Evolutionary conservation across 768 basidiomycete species (phyloP).

Genomic region (Collybia nuda): DNA sequence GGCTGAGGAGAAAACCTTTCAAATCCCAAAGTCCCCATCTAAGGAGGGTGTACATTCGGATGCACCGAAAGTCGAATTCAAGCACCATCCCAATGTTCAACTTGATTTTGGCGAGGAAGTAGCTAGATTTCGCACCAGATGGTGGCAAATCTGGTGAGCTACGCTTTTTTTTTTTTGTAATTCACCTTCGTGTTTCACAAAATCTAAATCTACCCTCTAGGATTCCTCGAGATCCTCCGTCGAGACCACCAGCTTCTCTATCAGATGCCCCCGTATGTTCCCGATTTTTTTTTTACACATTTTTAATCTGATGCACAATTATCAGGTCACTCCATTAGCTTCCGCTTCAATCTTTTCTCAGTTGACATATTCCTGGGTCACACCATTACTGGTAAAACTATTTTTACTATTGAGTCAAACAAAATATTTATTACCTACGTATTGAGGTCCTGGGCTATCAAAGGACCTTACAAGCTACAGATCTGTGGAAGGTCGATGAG

Average conservation of each 20-base stretch:
- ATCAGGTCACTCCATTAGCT: conserved; percentile 55
- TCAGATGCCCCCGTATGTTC: conserved; percentile 49
- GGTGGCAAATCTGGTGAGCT: conserved; percentile 58
- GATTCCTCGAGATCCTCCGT: conserved; percentile 60
- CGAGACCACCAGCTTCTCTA: conserved; percentile 52
- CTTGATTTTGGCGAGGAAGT: conserved; percentile 40
- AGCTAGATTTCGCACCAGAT: conserved; percentile 40
- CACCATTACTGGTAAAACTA: conserved; percentile 48
- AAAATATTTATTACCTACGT: not conserved
- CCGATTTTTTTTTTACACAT: not conserved
- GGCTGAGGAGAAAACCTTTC: not conserved
- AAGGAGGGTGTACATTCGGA: conserved; percentile 1
- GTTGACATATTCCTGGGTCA: conserved; percentile 68
- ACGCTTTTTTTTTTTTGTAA: not conserved
- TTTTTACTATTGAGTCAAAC: not conserved
- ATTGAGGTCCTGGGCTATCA: conserved; percentile 61
- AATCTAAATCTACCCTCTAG: conserved; percentile 24
- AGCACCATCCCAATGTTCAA: conserved; percentile 24
- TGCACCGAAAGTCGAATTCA: not conserved
- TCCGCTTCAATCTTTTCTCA: conserved; percentile 57
- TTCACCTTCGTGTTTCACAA: no score
- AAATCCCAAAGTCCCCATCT: conserved; percentile 5
- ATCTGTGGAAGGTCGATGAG: conserved; percentile 68
- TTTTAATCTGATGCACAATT: not conserved
- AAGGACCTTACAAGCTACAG: conserved; percentile 70